phyloP scores from a whole-genome alignment of 2,329 filamentous ascomycete species.

The Cryphonectria nitschkei region DNA sequence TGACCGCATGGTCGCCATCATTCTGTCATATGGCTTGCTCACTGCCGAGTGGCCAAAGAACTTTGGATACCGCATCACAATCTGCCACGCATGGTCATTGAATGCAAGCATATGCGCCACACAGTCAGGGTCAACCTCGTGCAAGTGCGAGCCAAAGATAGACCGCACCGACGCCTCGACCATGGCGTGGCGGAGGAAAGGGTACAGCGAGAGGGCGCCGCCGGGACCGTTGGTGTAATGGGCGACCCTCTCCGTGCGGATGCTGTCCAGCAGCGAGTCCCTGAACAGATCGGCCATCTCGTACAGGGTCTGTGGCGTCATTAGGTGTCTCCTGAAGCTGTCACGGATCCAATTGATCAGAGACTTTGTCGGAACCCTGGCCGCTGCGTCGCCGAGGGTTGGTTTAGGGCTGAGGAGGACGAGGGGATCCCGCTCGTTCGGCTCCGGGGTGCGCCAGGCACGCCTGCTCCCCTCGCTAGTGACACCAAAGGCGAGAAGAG shows the following conservation, averaged over 20 bases:
- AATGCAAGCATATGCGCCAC: slow-evolving; percentile 10
- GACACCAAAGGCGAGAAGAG: slow-evolving; percentile 7
- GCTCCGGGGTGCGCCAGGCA: background rate
- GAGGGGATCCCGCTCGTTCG: background rate
- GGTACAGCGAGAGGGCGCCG: background rate
- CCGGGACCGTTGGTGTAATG: background rate
- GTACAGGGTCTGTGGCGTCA: background rate
- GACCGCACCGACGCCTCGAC: slow-evolving; percentile 5
- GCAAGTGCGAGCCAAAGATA: slow-evolving; percentile 11
- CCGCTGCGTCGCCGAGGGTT: background rate
- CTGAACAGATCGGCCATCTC: slow-evolving; percentile 3
- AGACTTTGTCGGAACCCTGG: background rate
- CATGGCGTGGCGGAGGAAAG: background rate
- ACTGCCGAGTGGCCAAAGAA: background rate
- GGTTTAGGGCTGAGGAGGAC: background rate
- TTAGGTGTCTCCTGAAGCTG: slow-evolving; percentile 2
- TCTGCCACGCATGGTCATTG: slow-evolving; percentile 11
- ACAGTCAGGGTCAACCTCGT: slow-evolving; percentile 5
- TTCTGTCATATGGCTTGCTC: background rate
- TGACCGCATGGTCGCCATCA: slow-evolving; percentile 4
- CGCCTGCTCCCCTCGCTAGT: background rate
- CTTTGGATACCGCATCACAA: slow-evolving; percentile 7
- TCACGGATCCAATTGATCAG: slow-evolving; percentile 11
- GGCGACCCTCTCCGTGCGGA: background rate
- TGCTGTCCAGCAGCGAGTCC: slow-evolving; percentile 7